Evolutionary conservation across 352 stramenopile species (phyloP).

Genomic region (Aphanomyces stellatus): DNA sequence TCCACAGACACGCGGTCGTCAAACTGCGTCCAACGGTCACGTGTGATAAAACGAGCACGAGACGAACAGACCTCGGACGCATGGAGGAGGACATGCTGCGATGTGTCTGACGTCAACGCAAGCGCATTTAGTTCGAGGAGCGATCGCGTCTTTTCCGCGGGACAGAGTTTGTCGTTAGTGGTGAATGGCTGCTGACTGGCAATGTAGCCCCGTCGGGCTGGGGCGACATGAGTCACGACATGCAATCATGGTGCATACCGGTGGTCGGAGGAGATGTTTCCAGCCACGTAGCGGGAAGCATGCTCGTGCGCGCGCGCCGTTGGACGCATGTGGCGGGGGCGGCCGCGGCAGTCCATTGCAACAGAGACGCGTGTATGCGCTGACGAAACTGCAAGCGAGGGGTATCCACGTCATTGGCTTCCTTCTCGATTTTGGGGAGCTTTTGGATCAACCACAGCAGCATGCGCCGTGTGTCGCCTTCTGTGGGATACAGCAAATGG

Average conservation of each 20-base stretch:
- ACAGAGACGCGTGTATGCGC: background rate
- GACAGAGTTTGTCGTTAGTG: background rate
- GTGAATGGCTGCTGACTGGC: slow-evolving; percentile 9
- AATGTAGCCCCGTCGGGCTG: slow-evolving; percentile 3
- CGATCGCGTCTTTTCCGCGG: background rate
- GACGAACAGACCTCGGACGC: background rate
- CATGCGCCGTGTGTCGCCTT: slow-evolving; percentile 71
- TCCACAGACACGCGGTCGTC: too few relatives aligned
- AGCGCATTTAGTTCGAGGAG: slow-evolving; percentile 7
- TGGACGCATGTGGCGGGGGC: background rate
- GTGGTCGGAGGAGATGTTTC: background rate
- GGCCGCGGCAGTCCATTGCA: background rate
- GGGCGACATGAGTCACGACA: background rate
- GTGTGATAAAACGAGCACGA: background rate
- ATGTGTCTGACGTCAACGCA: background rate
- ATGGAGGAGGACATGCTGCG: background rate
- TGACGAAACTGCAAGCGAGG: background rate
- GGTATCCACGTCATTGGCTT: slow-evolving; percentile 1
- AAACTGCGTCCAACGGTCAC: background rate
- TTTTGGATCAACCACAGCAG: slow-evolving; percentile 77
- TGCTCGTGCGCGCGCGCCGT: background rate
- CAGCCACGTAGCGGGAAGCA: background rate
- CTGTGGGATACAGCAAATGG: slow-evolving; percentile 80
- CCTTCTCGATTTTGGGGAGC: slow-evolving; percentile 29
- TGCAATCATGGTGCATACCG: background rate